Base-by-base conservation (phyloP, 768 basidiomycete species). In the Pisolithus microcarpus region DNA sequence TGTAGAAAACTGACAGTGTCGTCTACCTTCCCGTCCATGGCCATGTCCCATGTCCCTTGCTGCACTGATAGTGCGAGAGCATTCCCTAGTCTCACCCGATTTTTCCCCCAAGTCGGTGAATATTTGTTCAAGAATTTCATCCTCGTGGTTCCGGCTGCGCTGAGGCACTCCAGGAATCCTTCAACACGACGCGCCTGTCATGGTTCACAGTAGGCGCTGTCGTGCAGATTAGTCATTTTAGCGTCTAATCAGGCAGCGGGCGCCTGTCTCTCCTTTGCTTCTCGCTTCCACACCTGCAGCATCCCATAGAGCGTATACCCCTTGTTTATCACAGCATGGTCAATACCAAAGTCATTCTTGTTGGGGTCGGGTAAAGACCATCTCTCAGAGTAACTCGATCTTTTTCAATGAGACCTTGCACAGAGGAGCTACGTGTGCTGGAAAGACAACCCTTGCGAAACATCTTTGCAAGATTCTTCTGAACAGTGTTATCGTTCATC, bases 361-460 rank as follows among this genome's bases (percentile, higher is more conserved):
- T 84, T 24, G 82, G 80, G 23, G 70, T 84, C 47, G 81, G 82
- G 82, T 82, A 55, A 43, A 51, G 38, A 18, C 19, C n/a, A 36
- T 16, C 30, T 7, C 7, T 24, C 49, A 48, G 31, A 34, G 31
- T 18, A 28, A 38, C 9, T 11, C 18, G 18, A 18, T 30, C 7
- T 7, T 34, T 24, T 36, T 52, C 24, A 18, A 26, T 56, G 23
- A 48, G 38, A 1, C 28, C 44, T 9, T 43, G 46, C 37, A 8
- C 43, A 92, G 92, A 23, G 95, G 95, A 10, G 87, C 93, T 4
- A 89, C 91, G 24, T 95, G 92, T 66, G 92, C 87, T 0, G 94
- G 95, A n/a, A 98, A 98, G 74, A 97, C 95, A 1, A 91, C 93
- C 0, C 79, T 97, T 16, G 92, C 93, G 28, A 97, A 96, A 66